Base-by-base conservation (phyloP, 2,329 filamentous ascomycete species). In the Apiospora hydei region DNA sequence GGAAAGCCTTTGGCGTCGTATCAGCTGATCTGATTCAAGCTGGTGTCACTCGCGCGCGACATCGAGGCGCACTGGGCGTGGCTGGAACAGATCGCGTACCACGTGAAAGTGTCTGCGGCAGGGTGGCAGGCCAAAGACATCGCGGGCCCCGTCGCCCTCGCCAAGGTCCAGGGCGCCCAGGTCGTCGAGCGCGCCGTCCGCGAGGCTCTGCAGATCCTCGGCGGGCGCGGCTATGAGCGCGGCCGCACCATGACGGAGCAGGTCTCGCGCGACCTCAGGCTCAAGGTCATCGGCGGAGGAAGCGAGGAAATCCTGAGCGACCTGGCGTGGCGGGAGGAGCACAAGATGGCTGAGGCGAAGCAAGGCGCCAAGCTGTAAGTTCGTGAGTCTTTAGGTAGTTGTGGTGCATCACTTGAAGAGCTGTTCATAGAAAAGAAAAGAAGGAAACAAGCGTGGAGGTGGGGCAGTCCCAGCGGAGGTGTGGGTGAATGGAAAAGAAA, bases 291-390 rank as follows among this genome's bases (percentile, higher is more conserved):
- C 77, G 96, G 96, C 3, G 96, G 96, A 79, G 96, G 96, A 30
- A 94, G 91, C 76, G 96, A 99, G 86, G 96, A 98, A 88, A 99
- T 99, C 76, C 98, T 99, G 96, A 86, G 98, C 76, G 96, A 99
- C 83, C 83, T 99, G 80, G 97, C 94, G 84, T 97, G 98, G 82
- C 89, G 96, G 78, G 95, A 98, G 87, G 93, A 92, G 74, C 82
- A 98, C 86, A 91, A 90, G 82, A 96, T 99, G 71, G 94, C 95
- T 77, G 92, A 98, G 88, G 46, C 6, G 18, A 47, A 47, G 18
- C 86, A 97, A 82, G 96, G 96, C 14, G 98, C 98, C 95, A 99
- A 98, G 89, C 81, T 98, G 82, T 98, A 91, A 16, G 2, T 38
- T 4, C 34, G 7, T 38, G 1, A 1, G 41, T 3, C 8, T 43